These are phyloP conservation scores for Boechera retrofracta DNA, from an alignment of 345 rosid genomes.

Conservation along the genomic window DNA sequence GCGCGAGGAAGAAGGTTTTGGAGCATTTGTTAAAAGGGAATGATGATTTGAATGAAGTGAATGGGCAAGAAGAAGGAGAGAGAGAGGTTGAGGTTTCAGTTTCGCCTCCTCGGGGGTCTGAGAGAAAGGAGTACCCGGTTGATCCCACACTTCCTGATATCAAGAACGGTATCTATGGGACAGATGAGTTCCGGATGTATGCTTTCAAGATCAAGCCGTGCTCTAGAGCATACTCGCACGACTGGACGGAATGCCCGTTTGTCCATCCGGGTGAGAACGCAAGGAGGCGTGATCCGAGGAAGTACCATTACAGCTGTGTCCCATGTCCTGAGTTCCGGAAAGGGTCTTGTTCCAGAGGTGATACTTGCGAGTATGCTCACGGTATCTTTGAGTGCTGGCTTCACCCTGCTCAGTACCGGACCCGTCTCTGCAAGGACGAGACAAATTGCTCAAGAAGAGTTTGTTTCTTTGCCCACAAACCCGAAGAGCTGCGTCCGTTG, in stretches of 20 bases:
- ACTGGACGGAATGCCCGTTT: conserved; percentile 97
- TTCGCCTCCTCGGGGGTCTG: conserved; percentile 50
- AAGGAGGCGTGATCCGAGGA: conserved; percentile 90
- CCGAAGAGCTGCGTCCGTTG: conserved; percentile 84
- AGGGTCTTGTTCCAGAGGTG: conserved; percentile 87
- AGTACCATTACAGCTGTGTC: conserved; percentile 87
- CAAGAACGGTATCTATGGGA: conserved; percentile 77
- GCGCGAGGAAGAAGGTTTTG: conserved; percentile 58
- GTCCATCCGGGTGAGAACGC: conserved; percentile 99
- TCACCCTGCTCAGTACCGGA: conserved; percentile 95
- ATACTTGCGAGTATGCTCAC: conserved; percentile 88
- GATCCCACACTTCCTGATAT: conserved; percentile 90
- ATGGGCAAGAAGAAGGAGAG: conserved; percentile 48
- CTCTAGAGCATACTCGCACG: conserved; percentile 96
- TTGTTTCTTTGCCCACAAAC: conserved; percentile 95
- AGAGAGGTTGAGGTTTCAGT: conserved; percentile 9
- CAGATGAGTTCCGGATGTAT: conserved; percentile 94
- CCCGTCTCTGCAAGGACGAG: conserved; percentile 89
- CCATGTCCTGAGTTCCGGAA: conserved; percentile 94
- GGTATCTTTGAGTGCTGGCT: conserved; percentile 97
- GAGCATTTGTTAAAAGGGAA: conserved; percentile 58
- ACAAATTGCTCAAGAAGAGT: conserved; percentile 73
- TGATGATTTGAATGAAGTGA: conserved; percentile 44
- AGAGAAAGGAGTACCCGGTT: conserved; percentile 85
- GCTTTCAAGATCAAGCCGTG: conserved; percentile 91